Evolutionary conservation across 805 yeast species (phyloP), one percentile per base, ranked within the genome.

Genomic region (Yarrowia sp.): DNA sequence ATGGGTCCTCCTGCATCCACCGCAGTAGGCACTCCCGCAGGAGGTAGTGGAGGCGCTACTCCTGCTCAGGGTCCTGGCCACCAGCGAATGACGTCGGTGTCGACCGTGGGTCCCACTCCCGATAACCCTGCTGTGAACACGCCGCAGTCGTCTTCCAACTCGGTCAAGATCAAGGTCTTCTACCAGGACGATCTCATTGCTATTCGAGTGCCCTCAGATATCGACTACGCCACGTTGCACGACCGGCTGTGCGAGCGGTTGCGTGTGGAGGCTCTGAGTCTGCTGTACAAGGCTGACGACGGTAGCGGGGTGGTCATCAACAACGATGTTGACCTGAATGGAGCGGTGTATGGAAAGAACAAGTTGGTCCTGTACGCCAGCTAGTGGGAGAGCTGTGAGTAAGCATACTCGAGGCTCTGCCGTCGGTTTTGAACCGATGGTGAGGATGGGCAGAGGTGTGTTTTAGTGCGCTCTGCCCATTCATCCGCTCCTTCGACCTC

Each of bases 171-270:
- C 68, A 79, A 79, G 72, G 78, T 79, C 17, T 78, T 76, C 67
- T 72, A 76, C 60, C 72, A 74, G 33, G 79, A 78, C 50, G 80
- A 78, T 69, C 72, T 78, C 24, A 73, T 79, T 67, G 82, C 82
- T 24, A 75, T 79, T 50, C 72, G 77, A 36, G 77, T 79, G 36
- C 80, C 82, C 3, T 68, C 73, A 3, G 71, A 74, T 39, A 71
- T 74, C 13, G 69, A 75, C 14, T 79, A 75, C 67, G 69, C 53
- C 30, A 74, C 73, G 43, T 73, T 79, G 53, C 72, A 72, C 68
- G 71, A 66, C 30, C 74, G 76, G 56, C 72, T 79, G 49, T 70
- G 75, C 20, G 74, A 76, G 61, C 75, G 82, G 5, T 69, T 79
- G 38, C 72, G 73, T 12, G 69, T 77, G 46, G 69, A 73, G 24